Conservation (phyloP, 768 basidiomycete species). For the Flagelloscypha sp. region DNA sequence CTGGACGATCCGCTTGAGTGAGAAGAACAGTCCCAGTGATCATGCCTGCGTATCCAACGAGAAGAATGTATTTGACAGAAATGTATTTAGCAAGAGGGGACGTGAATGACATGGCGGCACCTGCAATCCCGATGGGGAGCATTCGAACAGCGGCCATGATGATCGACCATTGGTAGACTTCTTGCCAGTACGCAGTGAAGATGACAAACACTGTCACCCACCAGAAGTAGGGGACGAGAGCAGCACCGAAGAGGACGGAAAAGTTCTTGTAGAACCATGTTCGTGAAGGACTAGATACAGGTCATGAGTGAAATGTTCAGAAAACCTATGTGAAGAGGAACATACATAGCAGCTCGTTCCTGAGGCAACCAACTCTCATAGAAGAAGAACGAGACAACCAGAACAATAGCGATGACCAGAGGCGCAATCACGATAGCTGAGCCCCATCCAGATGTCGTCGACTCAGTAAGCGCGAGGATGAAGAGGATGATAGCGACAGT, state of each 20-base stretch:
- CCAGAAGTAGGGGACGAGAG: slow-evolving; percentile 34
- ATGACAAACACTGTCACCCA: slow-evolving; percentile 27
- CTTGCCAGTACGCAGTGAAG: slow-evolving; percentile 32
- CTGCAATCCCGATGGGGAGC: slow-evolving; percentile 33
- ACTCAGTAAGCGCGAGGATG: slow-evolving; percentile 36
- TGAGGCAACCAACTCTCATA: slow-evolving; percentile 37
- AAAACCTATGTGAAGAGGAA: slow-evolving; percentile 1
- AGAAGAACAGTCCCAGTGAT: slow-evolving; percentile 32
- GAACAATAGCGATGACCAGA: slow-evolving; percentile 35
- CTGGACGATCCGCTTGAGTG: slow-evolving; percentile 29
- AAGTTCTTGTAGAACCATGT: slow-evolving; percentile 37
- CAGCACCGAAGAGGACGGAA: slow-evolving; percentile 26
- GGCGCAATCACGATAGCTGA: slow-evolving; percentile 35
- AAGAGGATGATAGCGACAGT: slow-evolving; percentile 30
- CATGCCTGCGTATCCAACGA: slow-evolving; percentile 30
- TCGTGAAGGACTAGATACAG: slow-evolving; percentile 28
- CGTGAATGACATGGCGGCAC: slow-evolving; percentile 28
- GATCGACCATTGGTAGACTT: slow-evolving; percentile 32
- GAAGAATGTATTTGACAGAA: slow-evolving; percentile 37
- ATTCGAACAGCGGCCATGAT: slow-evolving; percentile 28
- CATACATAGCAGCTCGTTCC: slow-evolving; percentile 35
- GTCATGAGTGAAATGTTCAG: too few species aligned
- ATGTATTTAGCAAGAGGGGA: slow-evolving; percentile 25
- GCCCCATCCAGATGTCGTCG: slow-evolving; percentile 42
- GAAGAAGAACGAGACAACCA: slow-evolving; percentile 37